phyloP scores from a whole-genome alignment of 2,329 filamentous ascomycete genomes.

The Talaromyces sp. region DNA sequence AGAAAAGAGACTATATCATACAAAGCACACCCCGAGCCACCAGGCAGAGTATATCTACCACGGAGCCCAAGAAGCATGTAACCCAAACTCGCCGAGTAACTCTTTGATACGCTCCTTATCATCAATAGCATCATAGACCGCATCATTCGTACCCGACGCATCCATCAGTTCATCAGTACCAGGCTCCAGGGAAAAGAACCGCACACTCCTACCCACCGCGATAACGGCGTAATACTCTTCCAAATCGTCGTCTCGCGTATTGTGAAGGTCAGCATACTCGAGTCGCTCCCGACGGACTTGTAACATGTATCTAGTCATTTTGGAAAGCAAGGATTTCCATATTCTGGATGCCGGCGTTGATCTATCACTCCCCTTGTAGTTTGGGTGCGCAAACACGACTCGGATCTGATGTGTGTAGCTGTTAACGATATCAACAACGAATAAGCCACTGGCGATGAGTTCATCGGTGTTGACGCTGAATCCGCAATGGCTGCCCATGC shows the following conservation, averaged over 20 bases:
- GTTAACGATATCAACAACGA: not conserved
- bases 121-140: not conserved
- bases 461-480: not conserved
- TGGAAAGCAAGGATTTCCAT: not conserved
- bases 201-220: not conserved
- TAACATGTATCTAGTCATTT: not conserved
- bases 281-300: not conserved
- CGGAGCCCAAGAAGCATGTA: too few species aligned
- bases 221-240: not conserved
- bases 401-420: not conserved
- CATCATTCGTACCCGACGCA: not conserved
- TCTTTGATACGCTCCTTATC: not conserved
- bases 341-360: not conserved
- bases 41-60: not conserved
- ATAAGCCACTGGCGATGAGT: not conserved
- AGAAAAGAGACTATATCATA: too few species aligned
- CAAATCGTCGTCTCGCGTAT: not conserved
- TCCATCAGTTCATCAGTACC: not conserved
- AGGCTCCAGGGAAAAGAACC: not conserved
- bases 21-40: not conserved
- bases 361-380: not conserved
- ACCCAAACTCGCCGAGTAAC: not conserved
- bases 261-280: not conserved
- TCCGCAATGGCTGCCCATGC: not conserved
- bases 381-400: not conserved